Conservation (phyloP, 495 filamentous ascomycete genomes). For the Entonaema liquescens region DNA sequence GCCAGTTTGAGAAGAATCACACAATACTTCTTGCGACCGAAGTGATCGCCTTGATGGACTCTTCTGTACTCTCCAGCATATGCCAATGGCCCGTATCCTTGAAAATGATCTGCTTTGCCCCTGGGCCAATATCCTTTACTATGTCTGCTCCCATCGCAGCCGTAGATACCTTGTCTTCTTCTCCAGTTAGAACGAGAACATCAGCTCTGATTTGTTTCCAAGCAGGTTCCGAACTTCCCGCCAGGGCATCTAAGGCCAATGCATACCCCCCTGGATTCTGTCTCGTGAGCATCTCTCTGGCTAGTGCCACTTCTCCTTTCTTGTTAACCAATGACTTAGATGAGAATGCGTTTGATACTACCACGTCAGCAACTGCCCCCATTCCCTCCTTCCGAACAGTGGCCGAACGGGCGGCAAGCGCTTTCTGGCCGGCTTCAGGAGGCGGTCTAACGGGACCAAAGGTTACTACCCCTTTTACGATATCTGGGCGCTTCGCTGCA, state of each 20-base stretch:
- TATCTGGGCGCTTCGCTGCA: neutral
- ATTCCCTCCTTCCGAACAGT: neutral
- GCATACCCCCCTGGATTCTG: slow-evolving; percentile 14
- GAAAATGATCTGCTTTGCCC: neutral
- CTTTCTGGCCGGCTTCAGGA: neutral
- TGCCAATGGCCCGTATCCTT: neutral
- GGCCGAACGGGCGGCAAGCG: neutral
- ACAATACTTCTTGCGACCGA: neutral
- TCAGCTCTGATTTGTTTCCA: neutral
- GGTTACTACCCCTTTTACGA: neutral
- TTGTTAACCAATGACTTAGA: neutral
- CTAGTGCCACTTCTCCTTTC: slow-evolving; percentile 10
- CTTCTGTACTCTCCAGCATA: neutral
- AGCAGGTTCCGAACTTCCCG: neutral
- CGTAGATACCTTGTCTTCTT: neutral
- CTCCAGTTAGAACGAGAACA: neutral
- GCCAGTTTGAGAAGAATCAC: neutral
- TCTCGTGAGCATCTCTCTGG: slow-evolving; percentile 20
- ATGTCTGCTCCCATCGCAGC: neutral
- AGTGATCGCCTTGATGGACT: neutral
- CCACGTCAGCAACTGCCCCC: neutral
- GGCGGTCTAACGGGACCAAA: neutral
- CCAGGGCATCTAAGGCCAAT: neutral
- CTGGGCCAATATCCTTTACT: neutral
- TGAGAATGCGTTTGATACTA: slow-evolving; percentile 9